These are phyloP conservation scores for Fusarium brevicatenulatum DNA, from an alignment of 2,329 filamentous ascomycete genomes.

Conservation along the genomic window DNA sequence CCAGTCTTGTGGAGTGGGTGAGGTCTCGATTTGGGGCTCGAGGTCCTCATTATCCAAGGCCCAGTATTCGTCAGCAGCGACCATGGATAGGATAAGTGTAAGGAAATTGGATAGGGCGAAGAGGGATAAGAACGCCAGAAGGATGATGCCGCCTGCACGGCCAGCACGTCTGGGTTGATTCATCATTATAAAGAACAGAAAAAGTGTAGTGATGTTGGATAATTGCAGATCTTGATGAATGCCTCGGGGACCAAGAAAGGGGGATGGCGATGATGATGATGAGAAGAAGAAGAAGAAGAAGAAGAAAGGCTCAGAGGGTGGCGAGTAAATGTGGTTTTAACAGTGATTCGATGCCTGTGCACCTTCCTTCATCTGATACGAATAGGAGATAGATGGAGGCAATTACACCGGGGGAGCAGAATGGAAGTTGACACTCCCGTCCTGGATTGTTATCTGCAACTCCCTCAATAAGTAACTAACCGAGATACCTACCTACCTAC, in stretches of 20 bases:
- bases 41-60: too few species aligned
- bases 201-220: not conserved
- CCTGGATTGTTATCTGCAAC: not conserved
- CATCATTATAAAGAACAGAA: slow-evolving; percentile 9
- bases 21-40: too few species aligned
- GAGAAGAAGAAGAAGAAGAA: not conserved
- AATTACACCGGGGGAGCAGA: not conserved
- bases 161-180: not conserved
- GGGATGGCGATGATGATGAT: not conserved
- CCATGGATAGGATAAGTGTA: slow-evolving; percentile 32
- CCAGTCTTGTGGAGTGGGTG: too few species aligned
- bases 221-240: not conserved
- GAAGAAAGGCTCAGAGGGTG: slow-evolving; percentile 1
- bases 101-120: slow-evolving; percentile 37
- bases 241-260: slow-evolving; percentile 3
- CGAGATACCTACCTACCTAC: not conserved
- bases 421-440: not conserved
- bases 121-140: slow-evolving; percentile 30
- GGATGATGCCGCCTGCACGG: slow-evolving; percentile 9
- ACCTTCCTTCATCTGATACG: slow-evolving; percentile 14
- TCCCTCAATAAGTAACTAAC: not conserved
- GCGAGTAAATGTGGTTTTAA: not conserved
- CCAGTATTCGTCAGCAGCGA: slow-evolving; percentile 9
- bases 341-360: not conserved
- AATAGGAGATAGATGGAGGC: not conserved